Conservation (phyloP, 1,139 yeast species). For the Schwanniomyces etchellsii region DNA sequence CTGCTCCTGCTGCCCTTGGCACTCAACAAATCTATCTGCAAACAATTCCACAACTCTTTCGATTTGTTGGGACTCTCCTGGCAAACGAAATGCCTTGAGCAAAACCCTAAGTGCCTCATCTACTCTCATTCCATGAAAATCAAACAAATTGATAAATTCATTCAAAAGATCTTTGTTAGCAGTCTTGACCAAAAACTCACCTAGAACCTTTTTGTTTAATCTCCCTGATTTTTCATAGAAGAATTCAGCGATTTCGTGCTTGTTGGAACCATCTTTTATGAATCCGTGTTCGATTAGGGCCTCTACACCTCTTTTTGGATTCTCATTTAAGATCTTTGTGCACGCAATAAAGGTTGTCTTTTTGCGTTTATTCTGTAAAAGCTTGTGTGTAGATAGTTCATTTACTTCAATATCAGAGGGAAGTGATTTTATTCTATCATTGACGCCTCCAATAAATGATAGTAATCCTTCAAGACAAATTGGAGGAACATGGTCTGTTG, state of each 20-base stretch:
- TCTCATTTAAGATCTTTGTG: conserved; percentile 67
- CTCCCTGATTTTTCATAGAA: conserved; percentile 75
- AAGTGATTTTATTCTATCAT: conserved; percentile 43
- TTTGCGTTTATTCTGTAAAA: conserved; percentile 46
- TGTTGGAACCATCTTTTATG: conserved; percentile 47
- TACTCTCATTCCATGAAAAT: conserved; percentile 71
- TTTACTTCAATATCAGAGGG: conserved; percentile 12
- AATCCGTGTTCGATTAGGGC: conserved; percentile 60
- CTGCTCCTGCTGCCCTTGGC: no score
- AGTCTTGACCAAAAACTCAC: conserved; percentile 81
- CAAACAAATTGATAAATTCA: conserved; percentile 65
- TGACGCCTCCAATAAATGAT: conserved; percentile 62
- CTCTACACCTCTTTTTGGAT: conserved; percentile 70
- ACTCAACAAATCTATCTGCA: conserved; percentile 69
- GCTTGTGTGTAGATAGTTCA: conserved; percentile 16
- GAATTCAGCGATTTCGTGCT: conserved; percentile 66
- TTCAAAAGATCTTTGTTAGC: conserved; percentile 54
- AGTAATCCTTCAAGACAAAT: conserved; percentile 85
- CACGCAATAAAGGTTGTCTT: conserved; percentile 73
- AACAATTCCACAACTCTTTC: conserved; percentile 86
- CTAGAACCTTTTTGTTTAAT: conserved; percentile 79
- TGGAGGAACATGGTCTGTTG: conserved; percentile 90
- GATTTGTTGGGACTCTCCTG: conserved; percentile 96
- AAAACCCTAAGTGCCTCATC: conserved; percentile 89
- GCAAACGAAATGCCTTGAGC: conserved; percentile 80